phyloP scores from a whole-genome alignment of 345 rosid species.

The Triadica sebifera region DNA sequence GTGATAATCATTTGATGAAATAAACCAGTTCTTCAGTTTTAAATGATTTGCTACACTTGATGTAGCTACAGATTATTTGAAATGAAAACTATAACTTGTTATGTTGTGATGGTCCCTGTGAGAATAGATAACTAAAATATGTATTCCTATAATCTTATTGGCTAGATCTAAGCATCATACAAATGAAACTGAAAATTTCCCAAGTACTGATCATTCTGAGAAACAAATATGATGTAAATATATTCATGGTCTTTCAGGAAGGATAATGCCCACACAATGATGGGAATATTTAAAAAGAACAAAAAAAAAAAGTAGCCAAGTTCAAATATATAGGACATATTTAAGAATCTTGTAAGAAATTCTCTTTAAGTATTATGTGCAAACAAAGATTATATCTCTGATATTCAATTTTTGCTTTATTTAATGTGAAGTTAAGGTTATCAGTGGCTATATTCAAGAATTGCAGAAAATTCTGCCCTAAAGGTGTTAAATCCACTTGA shows the following conservation, averaged over 20 bases:
- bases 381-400: background rate
- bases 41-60: slow-evolving; percentile 1
- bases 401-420: background rate
- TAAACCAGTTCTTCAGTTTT: background rate
- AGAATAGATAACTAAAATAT: background rate
- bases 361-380: background rate
- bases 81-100: background rate
- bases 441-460: too few species aligned
- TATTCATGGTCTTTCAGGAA: too few species aligned
- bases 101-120: background rate
- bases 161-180: slow-evolving; percentile 2
- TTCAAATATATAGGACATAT: background rate
- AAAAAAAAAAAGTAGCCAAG: background rate
- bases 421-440: background rate
- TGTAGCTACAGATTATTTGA: background rate
- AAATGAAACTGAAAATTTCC: background rate
- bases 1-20: background rate
- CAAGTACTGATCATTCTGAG: background rate
- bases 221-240: background rate
- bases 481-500: background rate
- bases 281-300: background rate
- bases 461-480: background rate
- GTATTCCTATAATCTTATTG: background rate
- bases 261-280: too few species aligned
- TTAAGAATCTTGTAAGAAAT: background rate